A percentile compares a stretch with the other conserved stretches of the same genome.
phyloP scores from a whole-genome alignment of 495 filamentous ascomycete species.

The Penicilliopsis zonata region DNA sequence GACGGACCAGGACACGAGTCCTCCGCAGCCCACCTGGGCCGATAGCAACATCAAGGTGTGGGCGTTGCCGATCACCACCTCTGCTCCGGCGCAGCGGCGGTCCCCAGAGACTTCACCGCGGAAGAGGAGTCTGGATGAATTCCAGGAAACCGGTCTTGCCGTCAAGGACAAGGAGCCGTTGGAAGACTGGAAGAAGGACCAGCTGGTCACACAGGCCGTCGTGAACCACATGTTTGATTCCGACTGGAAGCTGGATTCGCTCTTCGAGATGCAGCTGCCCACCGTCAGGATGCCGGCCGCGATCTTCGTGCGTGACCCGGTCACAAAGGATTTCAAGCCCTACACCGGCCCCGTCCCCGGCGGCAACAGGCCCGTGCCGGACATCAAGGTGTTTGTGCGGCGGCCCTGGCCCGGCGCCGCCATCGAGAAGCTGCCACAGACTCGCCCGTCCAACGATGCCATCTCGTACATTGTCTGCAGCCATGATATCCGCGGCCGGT shows the following conservation, averaged over 20 bases:
- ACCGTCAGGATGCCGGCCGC: conserved; percentile 55
- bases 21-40: conserved; percentile 64
- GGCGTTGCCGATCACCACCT: conserved; percentile 52
- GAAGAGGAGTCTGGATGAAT: conserved; percentile 54
- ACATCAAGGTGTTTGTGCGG: conserved; percentile 64
- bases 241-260: conserved; percentile 55
- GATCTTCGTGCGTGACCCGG: conserved; percentile 53
- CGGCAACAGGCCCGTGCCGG: conserved; percentile 31
- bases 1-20: conserved; percentile 24
- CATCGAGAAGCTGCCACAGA: conserved; percentile 50
- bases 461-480: conserved; percentile 76
- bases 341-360: conserved; percentile 58
- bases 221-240: conserved; percentile 77
- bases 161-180: conserved; percentile 3
- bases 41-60: conserved; percentile 73
- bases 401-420: conserved; percentile 73
- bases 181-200: conserved; percentile 22
- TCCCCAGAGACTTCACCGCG: conserved; percentile 25
- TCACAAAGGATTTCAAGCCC: conserved; percentile 49
- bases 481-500: conserved; percentile 67
- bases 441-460: conserved; percentile 49
- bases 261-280: conserved; percentile 50
- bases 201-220: conserved; percentile 43
- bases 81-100: not conserved
- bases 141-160: conserved; percentile 18